Evolutionary conservation across 2,329 filamentous ascomycete genomes (phyloP), one percentile per base, ranked within the genome.

Genomic region (Penicillium sp.): DNA sequence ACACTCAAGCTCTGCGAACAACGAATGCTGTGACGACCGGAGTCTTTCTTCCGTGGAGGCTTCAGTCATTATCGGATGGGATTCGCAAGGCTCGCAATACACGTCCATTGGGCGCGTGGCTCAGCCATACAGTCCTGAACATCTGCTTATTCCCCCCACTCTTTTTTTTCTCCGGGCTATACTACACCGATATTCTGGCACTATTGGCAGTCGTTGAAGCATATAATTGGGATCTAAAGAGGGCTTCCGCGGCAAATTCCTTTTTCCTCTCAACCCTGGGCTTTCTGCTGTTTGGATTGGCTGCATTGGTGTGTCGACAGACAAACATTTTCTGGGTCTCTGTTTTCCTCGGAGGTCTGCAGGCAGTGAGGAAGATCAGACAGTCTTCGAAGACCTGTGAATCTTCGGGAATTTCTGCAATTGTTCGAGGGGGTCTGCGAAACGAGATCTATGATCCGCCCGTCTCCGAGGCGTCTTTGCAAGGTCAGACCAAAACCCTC

Each of bases 241-340:
- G 66, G 40, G 58, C 57, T 25, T 50, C 52, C 37, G 49, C 52
- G 34, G 51, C 43, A 34, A 53, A 53, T 13, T 52, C 57, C 48
- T 29, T 54, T 8, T 47, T 62, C 9, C 48, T 59, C 11, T 56
- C 62, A 39, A 56, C 64, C 26, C 25, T 68, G 26, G 56, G 62
- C 43, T 66, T 82, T 0, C 51, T 88, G 0, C 1, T 75, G 0
- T 65, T 85, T 5, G 90, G 90, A 0, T 54, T 88, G 0, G 53
- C 80, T 1, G 77, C 88, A 1, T 75, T 98, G 18, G 72, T 79
- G 2, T 93, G 95, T 74, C 79, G 93, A 25, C 93, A 98, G 68
- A 98, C 93, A 0, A 98, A 98, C 61, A 86, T 97, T 47, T 95
- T 98, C 65, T 98, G 93, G 93, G 84, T 90, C 0, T 85, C 72